phyloP scores from a whole-genome alignment of 2,329 filamentous ascomycete genomes.

The Monosporascus cannonballus region DNA sequence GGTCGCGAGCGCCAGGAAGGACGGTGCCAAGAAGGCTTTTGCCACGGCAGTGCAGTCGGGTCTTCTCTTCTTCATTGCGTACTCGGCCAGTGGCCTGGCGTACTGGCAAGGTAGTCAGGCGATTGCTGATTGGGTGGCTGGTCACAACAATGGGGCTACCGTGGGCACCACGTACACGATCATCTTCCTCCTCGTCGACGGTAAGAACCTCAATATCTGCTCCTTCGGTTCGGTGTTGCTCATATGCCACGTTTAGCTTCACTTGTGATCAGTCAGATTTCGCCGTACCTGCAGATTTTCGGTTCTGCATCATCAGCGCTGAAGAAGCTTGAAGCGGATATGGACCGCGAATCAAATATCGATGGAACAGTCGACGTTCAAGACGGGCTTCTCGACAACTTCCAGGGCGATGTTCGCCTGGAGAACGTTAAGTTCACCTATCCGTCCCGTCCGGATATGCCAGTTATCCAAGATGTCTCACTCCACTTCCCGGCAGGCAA shows the following conservation, averaged over 20 bases:
- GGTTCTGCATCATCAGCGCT: conserved; percentile 48
- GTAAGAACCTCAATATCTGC: conserved; percentile 20
- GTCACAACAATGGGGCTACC: conserved; percentile 27
- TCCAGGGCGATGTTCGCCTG: conserved; percentile 30
- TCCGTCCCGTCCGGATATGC: conserved; percentile 29
- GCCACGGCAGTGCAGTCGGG: conserved; percentile 52
- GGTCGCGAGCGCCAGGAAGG: conserved; percentile 37
- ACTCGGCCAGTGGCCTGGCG: conserved; percentile 56
- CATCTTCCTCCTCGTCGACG: conserved; percentile 58
- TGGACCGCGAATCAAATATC: conserved; percentile 41
- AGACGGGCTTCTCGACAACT: conserved; percentile 40
- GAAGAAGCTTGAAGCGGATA: conserved; percentile 48
- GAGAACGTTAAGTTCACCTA: conserved; percentile 32
- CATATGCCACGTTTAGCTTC: conserved; percentile 39
- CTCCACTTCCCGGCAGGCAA: conserved; percentile 29
- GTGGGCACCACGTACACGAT: conserved; percentile 54
- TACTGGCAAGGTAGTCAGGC: conserved; percentile 57
- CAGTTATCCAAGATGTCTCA: conserved; percentile 28
- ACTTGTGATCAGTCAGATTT: conserved; percentile 53
- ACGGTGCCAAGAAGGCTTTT: conserved; percentile 50
- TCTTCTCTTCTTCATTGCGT: conserved; percentile 61
- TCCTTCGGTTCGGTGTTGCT: conserved; percentile 13
- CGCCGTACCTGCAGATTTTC: conserved; percentile 55
- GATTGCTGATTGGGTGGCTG: conserved; percentile 33
- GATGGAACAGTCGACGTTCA: conserved; percentile 36